Evolutionary conservation across 305 asterid genomes (phyloP).

Genomic region (Solanum hybrid): DNA sequence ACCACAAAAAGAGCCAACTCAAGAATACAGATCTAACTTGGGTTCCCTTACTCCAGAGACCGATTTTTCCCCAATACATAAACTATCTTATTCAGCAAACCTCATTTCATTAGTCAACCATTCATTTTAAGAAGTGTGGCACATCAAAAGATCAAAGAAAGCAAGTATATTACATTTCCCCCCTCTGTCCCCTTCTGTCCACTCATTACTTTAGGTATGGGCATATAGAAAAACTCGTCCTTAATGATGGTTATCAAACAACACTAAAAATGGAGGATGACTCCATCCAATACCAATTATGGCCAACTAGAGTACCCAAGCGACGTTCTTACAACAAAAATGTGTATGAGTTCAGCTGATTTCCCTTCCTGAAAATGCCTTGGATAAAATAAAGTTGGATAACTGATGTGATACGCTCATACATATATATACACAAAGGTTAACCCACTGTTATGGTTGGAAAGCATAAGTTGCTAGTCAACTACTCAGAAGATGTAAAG

Average conservation of each 20-base stretch:
- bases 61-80: background rate
- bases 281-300: background rate
- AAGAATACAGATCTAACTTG: background rate
- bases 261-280: background rate
- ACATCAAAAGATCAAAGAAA: background rate
- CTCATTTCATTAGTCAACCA: background rate
- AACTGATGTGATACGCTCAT: background rate
- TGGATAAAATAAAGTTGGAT: background rate
- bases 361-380: background rate
- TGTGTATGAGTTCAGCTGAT: background rate
- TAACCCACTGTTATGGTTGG: background rate
- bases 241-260: background rate
- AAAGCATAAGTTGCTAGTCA: background rate
- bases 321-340: background rate
- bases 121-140: background rate
- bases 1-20: background rate
- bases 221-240: background rate
- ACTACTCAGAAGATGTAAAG: background rate
- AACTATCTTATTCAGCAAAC: background rate
- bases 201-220: background rate
- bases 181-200: background rate
- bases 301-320: background rate
- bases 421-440: background rate
- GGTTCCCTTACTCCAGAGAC: background rate
- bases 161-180: background rate